These are phyloP conservation scores for Tubosaeta sp. DNA, from an alignment of 768 basidiomycete species.

Conservation along the genomic window DNA sequence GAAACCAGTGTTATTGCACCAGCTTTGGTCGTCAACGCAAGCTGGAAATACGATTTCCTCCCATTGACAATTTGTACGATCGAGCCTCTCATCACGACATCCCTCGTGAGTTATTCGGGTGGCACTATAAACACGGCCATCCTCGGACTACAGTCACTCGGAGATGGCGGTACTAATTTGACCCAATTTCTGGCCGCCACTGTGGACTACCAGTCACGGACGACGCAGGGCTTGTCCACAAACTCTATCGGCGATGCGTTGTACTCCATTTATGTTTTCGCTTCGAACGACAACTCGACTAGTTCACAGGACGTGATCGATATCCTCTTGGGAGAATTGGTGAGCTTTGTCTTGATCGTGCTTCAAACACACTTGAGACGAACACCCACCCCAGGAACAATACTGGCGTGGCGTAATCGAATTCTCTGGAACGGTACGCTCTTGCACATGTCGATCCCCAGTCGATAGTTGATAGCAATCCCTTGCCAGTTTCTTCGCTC, in stretches of 20 bases:
- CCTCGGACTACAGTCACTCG: neutral
- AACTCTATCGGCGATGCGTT: constrained; percentile 19
- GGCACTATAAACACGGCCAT: neutral
- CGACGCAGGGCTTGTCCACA: constrained; percentile 9
- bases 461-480: neutral
- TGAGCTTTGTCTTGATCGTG: neutral
- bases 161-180: neutral
- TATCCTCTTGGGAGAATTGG: neutral
- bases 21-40: no score
- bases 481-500: neutral
- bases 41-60: constrained; percentile 4
- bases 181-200: neutral
- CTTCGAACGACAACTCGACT: neutral
- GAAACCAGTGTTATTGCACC: neutral
- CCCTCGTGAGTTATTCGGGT: neutral
- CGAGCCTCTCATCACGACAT: constrained; percentile 4
- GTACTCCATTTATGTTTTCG: constrained; percentile 3
- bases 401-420: constrained; percentile 4
- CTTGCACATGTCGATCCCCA: neutral
- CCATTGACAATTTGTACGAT: constrained; percentile 9
- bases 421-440: neutral
- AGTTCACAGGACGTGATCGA: neutral
- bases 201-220: constrained; percentile 3
- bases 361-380: neutral
- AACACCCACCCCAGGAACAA: neutral